These are phyloP conservation scores for Zygosaccharomyces bisporus DNA, from an alignment of 805 yeast species.

Conservation along the genomic window DNA sequence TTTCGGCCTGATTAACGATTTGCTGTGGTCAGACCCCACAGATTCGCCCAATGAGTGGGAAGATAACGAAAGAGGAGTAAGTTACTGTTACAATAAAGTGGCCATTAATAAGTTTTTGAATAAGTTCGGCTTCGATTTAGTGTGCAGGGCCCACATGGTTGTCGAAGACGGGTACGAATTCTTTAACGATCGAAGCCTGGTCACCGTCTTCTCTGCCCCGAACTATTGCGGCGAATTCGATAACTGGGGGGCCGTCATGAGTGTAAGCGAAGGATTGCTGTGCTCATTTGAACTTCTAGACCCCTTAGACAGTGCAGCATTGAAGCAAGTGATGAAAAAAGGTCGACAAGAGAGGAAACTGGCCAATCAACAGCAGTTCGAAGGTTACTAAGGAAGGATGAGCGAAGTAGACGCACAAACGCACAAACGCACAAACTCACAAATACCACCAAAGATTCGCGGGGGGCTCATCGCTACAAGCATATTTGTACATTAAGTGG, in stretches of 20 bases:
- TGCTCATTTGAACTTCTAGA: conserved; percentile 92
- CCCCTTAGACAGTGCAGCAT: conserved; percentile 88
- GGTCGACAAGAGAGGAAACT: conserved; percentile 83
- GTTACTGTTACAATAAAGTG: conserved; percentile 69
- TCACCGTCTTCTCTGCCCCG: conserved; percentile 79
- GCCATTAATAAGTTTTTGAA: conserved; percentile 68
- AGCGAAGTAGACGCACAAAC: background rate
- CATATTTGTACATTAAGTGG: conserved; percentile 4
- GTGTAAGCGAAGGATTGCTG: conserved; percentile 85
- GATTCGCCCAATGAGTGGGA: conserved; percentile 60
- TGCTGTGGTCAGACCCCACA: conserved; percentile 82
- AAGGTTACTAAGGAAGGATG: conserved; percentile 3
- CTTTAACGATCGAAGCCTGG: conserved; percentile 67
- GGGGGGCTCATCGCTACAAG: background rate
- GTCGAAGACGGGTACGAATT: conserved; percentile 87
- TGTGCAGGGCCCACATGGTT: conserved; percentile 85
- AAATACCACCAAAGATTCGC: background rate
- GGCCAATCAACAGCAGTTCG: conserved; percentile 42
- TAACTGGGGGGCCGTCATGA: conserved; percentile 98
- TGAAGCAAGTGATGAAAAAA: conserved; percentile 90
- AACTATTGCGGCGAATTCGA: conserved; percentile 56
- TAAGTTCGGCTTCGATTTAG: conserved; percentile 66
- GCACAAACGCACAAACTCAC: background rate
- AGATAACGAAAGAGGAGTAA: conserved; percentile 79
- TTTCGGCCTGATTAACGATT: conserved; percentile 69